Conservation (phyloP, 2,329 filamentous ascomycete species). For the Fusarium musae region DNA sequence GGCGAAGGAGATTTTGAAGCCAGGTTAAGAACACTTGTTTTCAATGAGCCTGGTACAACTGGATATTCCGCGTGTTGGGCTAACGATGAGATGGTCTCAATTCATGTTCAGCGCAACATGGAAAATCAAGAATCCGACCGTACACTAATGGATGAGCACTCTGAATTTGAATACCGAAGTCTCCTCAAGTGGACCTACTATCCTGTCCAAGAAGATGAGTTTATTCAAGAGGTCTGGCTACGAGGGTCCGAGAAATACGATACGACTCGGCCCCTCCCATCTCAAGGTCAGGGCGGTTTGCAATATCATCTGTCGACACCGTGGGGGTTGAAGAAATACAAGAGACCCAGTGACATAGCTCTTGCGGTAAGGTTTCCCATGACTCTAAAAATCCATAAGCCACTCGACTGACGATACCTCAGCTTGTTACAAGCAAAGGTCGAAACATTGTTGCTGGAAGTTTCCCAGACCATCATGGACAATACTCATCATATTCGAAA, state of each 20-base stretch:
- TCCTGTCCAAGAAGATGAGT: constrained; percentile 1
- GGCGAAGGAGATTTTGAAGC: constrained; percentile 4
- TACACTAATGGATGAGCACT: not conserved
- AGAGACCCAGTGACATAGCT: constrained; percentile 13
- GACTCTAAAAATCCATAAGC: not conserved
- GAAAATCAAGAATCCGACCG: fast-evolving
- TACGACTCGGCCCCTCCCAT: not conserved
- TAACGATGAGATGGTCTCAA: not conserved
- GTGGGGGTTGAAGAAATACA: constrained; percentile 5
- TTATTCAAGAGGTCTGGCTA: constrained; percentile 18
- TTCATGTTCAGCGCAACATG: not conserved
- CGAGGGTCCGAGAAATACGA: not conserved
- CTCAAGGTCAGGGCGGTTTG: not conserved
- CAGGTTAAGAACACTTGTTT: constrained; percentile 3
- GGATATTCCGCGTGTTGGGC: constrained; percentile 28
- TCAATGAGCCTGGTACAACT: constrained; percentile 3
- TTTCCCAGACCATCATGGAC: not conserved
- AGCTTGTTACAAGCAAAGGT: constrained; percentile 3
- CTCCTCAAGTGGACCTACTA: constrained; percentile 10
- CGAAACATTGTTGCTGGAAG: not conserved
- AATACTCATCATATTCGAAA: not conserved
- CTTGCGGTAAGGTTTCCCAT: not conserved
- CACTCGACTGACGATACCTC: not conserved
- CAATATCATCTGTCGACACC: not conserved
- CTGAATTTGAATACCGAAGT: not conserved